Conservation (phyloP, 768 basidiomycete genomes). For the Stropharia rugosoannulata region DNA sequence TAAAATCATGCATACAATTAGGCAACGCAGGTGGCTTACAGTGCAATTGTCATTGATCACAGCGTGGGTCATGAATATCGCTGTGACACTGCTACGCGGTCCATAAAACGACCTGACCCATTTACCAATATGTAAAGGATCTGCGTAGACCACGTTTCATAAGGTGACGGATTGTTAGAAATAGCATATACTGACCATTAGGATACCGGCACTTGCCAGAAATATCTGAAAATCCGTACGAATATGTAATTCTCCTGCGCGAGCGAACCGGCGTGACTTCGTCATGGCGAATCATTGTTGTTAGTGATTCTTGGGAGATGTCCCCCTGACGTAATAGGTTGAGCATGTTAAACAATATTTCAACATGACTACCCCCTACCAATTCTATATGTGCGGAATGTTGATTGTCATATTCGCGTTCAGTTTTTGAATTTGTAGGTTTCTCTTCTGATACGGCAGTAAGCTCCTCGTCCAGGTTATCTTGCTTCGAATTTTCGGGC, state of each 20-base stretch:
- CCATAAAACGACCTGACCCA: slow-evolving; percentile 64
- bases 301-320: slow-evolving; percentile 72
- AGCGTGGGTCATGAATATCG: slow-evolving; percentile 72
- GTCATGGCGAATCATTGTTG: slow-evolving; percentile 73
- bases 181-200: slow-evolving; percentile 35
- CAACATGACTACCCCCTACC: too few species aligned
- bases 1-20: slow-evolving; percentile 1
- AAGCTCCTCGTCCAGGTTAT: not conserved
- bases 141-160: slow-evolving; percentile 29
- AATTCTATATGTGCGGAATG: too few species aligned
- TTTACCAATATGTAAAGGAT: slow-evolving; percentile 53
- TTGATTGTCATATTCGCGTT: too few species aligned
- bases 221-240: slow-evolving; percentile 39
- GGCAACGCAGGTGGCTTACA: slow-evolving; percentile 26
- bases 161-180: not conserved
- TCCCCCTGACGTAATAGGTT: slow-evolving; percentile 42
- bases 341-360: not conserved
- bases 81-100: slow-evolving; percentile 53
- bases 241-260: slow-evolving; percentile 51
- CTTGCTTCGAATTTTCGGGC: slow-evolving; percentile 11
- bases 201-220: slow-evolving; percentile 59
- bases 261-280: slow-evolving; percentile 60
- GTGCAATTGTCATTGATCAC: slow-evolving; percentile 62
- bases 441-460: not conserved
- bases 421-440: too few species aligned